Evolutionary conservation across 2,329 filamentous ascomycete genomes (phyloP).

Genomic region (Aspergillus flavus): DNA sequence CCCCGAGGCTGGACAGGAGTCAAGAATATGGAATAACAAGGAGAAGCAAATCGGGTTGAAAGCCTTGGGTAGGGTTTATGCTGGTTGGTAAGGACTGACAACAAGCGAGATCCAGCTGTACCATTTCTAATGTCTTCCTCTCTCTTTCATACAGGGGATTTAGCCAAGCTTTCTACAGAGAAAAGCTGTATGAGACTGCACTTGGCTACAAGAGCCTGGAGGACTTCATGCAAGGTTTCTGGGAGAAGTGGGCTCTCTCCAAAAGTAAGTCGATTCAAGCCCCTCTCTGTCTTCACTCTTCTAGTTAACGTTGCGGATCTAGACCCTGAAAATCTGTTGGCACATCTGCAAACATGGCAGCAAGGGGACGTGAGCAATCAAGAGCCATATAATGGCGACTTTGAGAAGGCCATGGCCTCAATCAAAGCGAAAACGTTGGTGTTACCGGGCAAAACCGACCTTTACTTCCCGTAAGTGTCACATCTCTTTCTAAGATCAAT

Average conservation of each 20-base stretch:
- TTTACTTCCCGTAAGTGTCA: constrained; percentile 70
- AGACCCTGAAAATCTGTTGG: constrained; percentile 74
- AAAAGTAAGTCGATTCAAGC: constrained; percentile 53
- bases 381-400: constrained; percentile 67
- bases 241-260: constrained; percentile 72
- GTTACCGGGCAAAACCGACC: constrained; percentile 70
- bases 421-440: constrained; percentile 76
- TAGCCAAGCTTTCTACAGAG: constrained; percentile 75
- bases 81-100: constrained; percentile 59
- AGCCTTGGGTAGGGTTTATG: constrained; percentile 74
- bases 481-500: not conserved
- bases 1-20: constrained; percentile 40
- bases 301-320: not conserved
- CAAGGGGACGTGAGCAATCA: constrained; percentile 70
- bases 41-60: constrained; percentile 63
- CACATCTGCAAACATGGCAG: constrained; percentile 81
- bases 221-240: constrained; percentile 73
- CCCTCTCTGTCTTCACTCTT: not conserved
- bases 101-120: not conserved
- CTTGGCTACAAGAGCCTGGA: constrained; percentile 70
- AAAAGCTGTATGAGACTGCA: constrained; percentile 66
- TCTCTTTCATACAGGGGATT: constrained; percentile 60
- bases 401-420: constrained; percentile 64
- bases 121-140: not conserved
- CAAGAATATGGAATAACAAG: constrained; percentile 55